Evolutionary conservation across 441 rosid genomes (phyloP).

Genomic region (Croton laevigatus): DNA sequence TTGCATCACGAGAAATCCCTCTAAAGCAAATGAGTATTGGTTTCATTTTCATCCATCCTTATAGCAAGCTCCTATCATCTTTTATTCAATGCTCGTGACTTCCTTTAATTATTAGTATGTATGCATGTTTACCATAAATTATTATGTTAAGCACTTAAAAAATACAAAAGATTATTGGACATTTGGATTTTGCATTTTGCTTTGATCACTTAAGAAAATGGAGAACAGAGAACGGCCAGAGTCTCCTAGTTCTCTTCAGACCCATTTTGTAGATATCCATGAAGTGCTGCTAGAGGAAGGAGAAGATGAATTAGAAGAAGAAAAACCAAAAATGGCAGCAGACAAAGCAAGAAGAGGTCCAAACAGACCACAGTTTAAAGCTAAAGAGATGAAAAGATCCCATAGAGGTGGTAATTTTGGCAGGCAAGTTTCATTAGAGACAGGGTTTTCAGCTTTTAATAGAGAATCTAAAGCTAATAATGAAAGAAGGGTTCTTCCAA

Average conservation of each 20-base stretch:
- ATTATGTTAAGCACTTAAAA: too few species aligned
- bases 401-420: conserved; percentile 38
- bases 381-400: conserved; percentile 38
- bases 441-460: conserved; percentile 69
- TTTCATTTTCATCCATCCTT: conserved; percentile 27
- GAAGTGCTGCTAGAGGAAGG: conserved; percentile 50
- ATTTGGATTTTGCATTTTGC: not conserved
- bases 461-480: conserved; percentile 48
- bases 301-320: conserved; percentile 38
- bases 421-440: conserved; percentile 79
- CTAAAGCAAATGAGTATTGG: conserved; percentile 33
- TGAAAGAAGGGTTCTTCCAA: conserved; percentile 48
- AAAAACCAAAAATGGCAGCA: conserved; percentile 19
- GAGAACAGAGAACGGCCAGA: conserved; percentile 24
- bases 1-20: conserved; percentile 50
- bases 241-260: conserved; percentile 24
- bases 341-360: conserved; percentile 29
- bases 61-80: conserved; percentile 4
- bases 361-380: conserved; percentile 31
- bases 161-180: too few species aligned
- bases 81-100: conserved; percentile 30
- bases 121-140: too few species aligned
- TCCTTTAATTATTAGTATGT: too few species aligned
- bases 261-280: conserved; percentile 61
- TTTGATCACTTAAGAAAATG: conserved; percentile 27